Conservation (phyloP, 2,329 filamentous ascomycete genomes). For the Colletotrichum chrysophilum region DNA sequence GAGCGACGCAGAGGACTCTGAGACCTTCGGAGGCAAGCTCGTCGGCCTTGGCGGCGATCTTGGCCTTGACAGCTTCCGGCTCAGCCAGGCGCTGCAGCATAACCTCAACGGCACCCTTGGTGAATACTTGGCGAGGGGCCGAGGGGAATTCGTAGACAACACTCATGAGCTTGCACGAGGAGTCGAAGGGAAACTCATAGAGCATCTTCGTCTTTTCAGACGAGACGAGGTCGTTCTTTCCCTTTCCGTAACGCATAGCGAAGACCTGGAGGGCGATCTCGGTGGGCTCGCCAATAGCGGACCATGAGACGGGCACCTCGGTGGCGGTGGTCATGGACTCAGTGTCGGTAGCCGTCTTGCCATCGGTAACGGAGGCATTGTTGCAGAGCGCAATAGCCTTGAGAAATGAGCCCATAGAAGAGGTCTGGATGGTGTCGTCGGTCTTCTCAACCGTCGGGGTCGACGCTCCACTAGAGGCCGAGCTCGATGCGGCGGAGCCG, state of each 20-base stretch:
- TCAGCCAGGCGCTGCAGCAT: slow-evolving; percentile 57
- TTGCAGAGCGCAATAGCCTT: slow-evolving; percentile 68
- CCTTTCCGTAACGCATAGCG: slow-evolving; percentile 69
- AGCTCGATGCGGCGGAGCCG: slow-evolving; percentile 37
- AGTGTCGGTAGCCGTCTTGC: slow-evolving; percentile 45
- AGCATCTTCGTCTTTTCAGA: slow-evolving; percentile 51
- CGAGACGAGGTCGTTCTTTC: slow-evolving; percentile 38
- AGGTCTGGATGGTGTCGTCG: slow-evolving; percentile 29
- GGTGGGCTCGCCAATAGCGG: slow-evolving; percentile 70
- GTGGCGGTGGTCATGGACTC: slow-evolving; percentile 52
- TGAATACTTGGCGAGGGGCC: slow-evolving; percentile 48
- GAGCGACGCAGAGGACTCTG: slow-evolving; percentile 71
- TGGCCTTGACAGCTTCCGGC: slow-evolving; percentile 48
- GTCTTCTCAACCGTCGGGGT: slow-evolving; percentile 29
- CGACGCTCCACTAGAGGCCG: slow-evolving; percentile 29
- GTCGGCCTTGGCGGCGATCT: slow-evolving; percentile 56
- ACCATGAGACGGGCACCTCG: slow-evolving; percentile 50
- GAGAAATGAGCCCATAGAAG: slow-evolving; percentile 51
- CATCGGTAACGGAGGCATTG: slow-evolving; percentile 55
- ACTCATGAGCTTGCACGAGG: slow-evolving; percentile 76
- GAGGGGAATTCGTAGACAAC: slow-evolving; percentile 61
- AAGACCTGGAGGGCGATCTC: slow-evolving; percentile 79
- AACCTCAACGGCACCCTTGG: slow-evolving; percentile 65
- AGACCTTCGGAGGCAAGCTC: slow-evolving; percentile 67
- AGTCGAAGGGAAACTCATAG: slow-evolving; percentile 76